Percentiles rank a stretch among this genome's conserved stretches.
Evolutionary conservation across 169 alveolate species (phyloP).

Genomic region (Miamiensis avidus): DNA sequence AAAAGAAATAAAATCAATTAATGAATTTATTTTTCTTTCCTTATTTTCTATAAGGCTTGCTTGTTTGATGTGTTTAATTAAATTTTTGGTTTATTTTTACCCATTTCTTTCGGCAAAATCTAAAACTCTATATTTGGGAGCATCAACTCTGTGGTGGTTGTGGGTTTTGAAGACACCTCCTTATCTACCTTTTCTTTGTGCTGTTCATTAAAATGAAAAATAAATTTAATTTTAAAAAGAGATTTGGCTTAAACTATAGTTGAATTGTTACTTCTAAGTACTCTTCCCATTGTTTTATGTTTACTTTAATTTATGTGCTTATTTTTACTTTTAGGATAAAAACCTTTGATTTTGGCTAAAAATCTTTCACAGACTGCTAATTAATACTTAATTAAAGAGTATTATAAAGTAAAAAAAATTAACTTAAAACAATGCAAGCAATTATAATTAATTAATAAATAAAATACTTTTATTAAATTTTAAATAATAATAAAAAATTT

Average conservation of each 20-base stretch:
- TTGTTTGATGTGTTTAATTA: no score
- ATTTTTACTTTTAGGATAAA: slow-evolving; percentile 1
- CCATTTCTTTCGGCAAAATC: slow-evolving; percentile 80
- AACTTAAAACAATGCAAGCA: no score
- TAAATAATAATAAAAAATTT: no score
- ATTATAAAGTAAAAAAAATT: no score
- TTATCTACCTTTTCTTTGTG: slow-evolving; percentile 74
- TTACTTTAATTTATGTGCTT: slow-evolving; percentile 4
- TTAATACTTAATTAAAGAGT: no score
- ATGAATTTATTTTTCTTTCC: no score
- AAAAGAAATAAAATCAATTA: no score
- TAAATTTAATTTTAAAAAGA: background rate
- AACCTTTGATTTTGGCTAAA: background rate
- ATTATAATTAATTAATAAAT: no score
- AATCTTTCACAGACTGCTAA: background rate
- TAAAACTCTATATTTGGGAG: slow-evolving; percentile 74
- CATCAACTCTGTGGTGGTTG: slow-evolving; percentile 65
- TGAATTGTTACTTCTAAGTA: slow-evolving; percentile 55
- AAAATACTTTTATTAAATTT: no score
- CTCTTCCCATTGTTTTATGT: slow-evolving; percentile 59
- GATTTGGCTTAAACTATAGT: no score
- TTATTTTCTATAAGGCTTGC: no score
- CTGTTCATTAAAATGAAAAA: slow-evolving; percentile 17
- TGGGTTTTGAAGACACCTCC: slow-evolving; percentile 71
- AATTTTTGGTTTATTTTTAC: no score